A percentile compares a stretch with the other conserved stretches of the same genome.
Conservation (phyloP, 495 filamentous ascomycete species). For the Neurospora sp. region DNA sequence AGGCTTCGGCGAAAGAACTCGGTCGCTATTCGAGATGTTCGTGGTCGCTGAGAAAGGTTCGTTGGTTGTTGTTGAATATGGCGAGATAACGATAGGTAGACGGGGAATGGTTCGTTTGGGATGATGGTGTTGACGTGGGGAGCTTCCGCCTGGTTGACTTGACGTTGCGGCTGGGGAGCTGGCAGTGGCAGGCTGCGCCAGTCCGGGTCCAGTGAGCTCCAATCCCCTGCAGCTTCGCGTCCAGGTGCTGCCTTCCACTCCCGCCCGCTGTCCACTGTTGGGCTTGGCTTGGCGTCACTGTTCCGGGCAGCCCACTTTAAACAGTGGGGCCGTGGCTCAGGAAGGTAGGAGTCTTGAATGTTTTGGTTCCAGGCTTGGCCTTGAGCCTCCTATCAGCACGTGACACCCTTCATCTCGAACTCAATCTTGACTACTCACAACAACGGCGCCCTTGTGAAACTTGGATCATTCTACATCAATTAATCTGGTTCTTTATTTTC, state of each 20-base stretch:
- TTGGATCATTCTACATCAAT: background rate
- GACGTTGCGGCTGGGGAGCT: conserved; percentile 18
- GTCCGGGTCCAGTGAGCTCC: background rate
- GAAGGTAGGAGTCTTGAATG: background rate
- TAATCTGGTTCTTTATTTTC: background rate
- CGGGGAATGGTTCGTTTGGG: background rate
- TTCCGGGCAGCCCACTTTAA: background rate
- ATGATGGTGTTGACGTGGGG: conserved; percentile 11
- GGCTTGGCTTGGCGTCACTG: background rate
- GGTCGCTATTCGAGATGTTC: background rate
- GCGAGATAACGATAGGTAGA: background rate
- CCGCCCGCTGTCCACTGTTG: background rate
- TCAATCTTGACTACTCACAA: background rate
- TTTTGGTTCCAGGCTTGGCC: background rate
- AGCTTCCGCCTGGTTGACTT: conserved; percentile 7
- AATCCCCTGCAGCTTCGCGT: conserved; percentile 26
- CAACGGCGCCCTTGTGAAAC: background rate
- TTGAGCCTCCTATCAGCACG: conserved; percentile 9
- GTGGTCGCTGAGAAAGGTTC: background rate
- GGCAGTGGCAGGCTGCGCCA: conserved; percentile 9
- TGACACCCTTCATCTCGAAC: conserved; percentile 21
- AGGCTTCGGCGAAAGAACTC: background rate
- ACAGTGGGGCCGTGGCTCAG: background rate
- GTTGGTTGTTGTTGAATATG: background rate
- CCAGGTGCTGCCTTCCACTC: conserved; percentile 25